Evolutionary conservation across 2,329 filamentous ascomycete genomes (phyloP), one percentile per base, ranked within the genome.

Genomic region (Plenodomus biglobosus): DNA sequence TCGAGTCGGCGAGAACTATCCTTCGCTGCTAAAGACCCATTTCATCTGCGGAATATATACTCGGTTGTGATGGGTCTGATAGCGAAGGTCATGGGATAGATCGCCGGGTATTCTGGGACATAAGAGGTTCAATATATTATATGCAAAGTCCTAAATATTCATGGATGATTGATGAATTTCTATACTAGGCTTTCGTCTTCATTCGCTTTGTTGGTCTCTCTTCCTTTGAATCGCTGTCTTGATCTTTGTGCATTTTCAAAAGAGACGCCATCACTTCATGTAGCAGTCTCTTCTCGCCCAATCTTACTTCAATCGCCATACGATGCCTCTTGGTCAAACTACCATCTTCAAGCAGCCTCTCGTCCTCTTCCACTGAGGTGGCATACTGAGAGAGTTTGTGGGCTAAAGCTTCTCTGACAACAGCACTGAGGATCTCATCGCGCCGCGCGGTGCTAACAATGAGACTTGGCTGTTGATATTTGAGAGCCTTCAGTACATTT

Each of bases 251-350:
- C 2, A 7, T 22, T 8, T 48, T 37, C 11, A 37, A 7, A 8
- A 57, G 8, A 15, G 50, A 37, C 3, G 35, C 44, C 11, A 57
- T 20, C 11, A 51, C 56, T 40, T 63, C 60, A 19, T 55, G 42
- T 5, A 63, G 44, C 17, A 63, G 17, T 1, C 30, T 18, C 35
- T 63, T 63, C 27, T 63, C 60, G 8, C 60, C 58, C 8, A 61
- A 11, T 5, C 60, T 52, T 5, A 61, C 55, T 7, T 57, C 50
- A 13, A 61, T 16, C 1, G 60, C 55, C 60, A 63, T 61, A 2
- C 56, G 51, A 32, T 46, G 47, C 18, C 58, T 54, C n/a, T 53
- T 57, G 1, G 37, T 30, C 7, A 58, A n/a, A 24, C 27, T 40
- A 1, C 38, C 20, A 2, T 42, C 35, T 24, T 52, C 42, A 16